Evolutionary conservation across 306 rosid species (phyloP).

Genomic region (Fragaria ananassa): DNA sequence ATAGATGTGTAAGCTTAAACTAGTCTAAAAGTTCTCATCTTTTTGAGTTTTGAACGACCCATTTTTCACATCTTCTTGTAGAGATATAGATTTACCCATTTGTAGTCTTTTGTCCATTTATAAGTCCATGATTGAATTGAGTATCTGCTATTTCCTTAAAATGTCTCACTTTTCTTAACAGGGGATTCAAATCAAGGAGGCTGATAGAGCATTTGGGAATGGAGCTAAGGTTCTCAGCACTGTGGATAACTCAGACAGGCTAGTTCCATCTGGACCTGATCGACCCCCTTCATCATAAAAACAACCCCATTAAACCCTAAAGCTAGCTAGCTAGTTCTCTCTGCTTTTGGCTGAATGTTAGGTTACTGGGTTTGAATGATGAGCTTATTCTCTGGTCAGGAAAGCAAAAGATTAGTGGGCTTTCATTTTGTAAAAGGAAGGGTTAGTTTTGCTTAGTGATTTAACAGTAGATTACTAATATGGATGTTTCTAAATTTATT

Average conservation of each 20-base stretch:
- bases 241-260: conserved; percentile 55
- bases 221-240: conserved; percentile 18
- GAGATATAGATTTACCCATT: background rate
- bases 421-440: background rate
- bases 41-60: background rate
- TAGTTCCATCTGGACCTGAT: conserved; percentile 69
- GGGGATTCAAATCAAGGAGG: conserved; percentile 14
- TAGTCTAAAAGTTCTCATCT: background rate
- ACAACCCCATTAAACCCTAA: conserved; percentile 45
- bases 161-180: background rate
- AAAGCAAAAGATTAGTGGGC: background rate
- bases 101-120: background rate
- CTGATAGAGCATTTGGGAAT: conserved; percentile 17
- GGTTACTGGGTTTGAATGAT: background rate
- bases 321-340: background rate
- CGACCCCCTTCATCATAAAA: conserved; percentile 55
- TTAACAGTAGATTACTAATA: background rate
- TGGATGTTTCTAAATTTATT: background rate
- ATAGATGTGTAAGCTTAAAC: background rate
- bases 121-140: background rate
- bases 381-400: background rate
- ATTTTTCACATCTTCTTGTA: background rate
- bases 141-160: background rate
- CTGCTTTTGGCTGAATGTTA: background rate
- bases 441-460: background rate